Evolutionary conservation across 2,329 filamentous ascomycete genomes (phyloP), one percentile per base, ranked within the genome.

Genomic region (Epichloe glyceriae): DNA sequence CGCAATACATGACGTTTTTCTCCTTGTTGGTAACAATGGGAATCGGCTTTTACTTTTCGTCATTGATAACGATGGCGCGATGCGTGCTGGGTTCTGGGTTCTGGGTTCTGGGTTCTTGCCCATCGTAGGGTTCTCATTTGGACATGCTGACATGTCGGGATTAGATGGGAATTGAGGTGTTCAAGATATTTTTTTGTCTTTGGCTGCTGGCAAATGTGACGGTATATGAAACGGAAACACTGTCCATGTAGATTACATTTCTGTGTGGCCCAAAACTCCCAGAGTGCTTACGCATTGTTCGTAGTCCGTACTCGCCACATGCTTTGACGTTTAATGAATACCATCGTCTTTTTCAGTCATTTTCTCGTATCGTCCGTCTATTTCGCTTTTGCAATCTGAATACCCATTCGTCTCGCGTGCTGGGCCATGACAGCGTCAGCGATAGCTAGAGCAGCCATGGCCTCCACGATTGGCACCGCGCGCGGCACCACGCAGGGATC

Each of bases 401-500:
- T 56, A 22, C 73, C 70, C 48, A 71, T 67, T 51, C 74, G 69
- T 54, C 78, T 69, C 4, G 75, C 80, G 65, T 88, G 83, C 73
- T 96, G 91, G 46, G 86, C 83, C 74, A 95, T 75, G 54, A 95
- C 71, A 3, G 88, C 85, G 69, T 97, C 91, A 68, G 95, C 89
- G 51, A 96, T 73, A 4, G 88, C 86, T 53, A 97, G 69, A 1
- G 89, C 82, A 2, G 90, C 85, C 91, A 97, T 97, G 39, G 84
- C 82, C 74, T 97, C 90, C 3, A 93, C 86, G 51, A 93, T 91
- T 11, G 86, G 86, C 22, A 96, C 83, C 3, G 89, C 90, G 33
- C 90, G 77, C 4, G 88, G 88, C 44, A 95, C 88, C 19, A 97
- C 91, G 62, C 88, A 94, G 3, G 93, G 90, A 64, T 97, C 91